phyloP scores from a whole-genome alignment of 2,329 filamentous ascomycete genomes.

The Hypoxylon sp. region DNA sequence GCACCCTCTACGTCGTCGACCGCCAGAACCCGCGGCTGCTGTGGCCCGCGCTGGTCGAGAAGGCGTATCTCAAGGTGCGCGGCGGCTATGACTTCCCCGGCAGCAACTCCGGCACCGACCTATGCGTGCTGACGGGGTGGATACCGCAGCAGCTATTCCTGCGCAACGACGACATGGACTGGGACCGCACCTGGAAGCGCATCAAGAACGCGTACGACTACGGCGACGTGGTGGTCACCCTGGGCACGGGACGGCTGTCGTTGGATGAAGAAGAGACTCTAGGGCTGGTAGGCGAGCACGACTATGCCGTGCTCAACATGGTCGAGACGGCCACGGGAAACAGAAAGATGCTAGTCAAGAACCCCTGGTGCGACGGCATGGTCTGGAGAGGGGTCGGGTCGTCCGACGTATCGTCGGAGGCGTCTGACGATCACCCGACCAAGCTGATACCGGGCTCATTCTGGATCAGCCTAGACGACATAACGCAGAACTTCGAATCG shows the following conservation, averaged over 20 bases:
- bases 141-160: constrained; percentile 95
- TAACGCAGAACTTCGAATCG: constrained; percentile 92
- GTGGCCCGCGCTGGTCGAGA: constrained; percentile 94
- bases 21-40: constrained; percentile 82
- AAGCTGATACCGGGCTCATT: constrained; percentile 77
- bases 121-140: constrained; percentile 95
- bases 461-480: constrained; percentile 91
- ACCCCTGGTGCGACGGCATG: constrained; percentile 90
- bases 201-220: constrained; percentile 79
- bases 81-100: constrained; percentile 98
- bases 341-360: constrained; percentile 85
- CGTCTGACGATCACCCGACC: constrained; percentile 45
- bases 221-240: constrained; percentile 86
- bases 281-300: constrained; percentile 89
- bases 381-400: constrained; percentile 72
- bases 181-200: constrained; percentile 80
- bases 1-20: constrained; percentile 88
- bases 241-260: constrained; percentile 88
- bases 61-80: constrained; percentile 94
- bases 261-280: constrained; percentile 80
- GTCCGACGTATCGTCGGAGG: constrained; percentile 41
- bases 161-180: constrained; percentile 84
- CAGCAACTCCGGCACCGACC: constrained; percentile 94
- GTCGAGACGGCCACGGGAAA: constrained; percentile 67
- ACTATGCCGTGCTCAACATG: constrained; percentile 91